These are phyloP conservation scores for Linderniella brevidens DNA, from an alignment of 257 asterid species.

Conservation along the genomic window DNA sequence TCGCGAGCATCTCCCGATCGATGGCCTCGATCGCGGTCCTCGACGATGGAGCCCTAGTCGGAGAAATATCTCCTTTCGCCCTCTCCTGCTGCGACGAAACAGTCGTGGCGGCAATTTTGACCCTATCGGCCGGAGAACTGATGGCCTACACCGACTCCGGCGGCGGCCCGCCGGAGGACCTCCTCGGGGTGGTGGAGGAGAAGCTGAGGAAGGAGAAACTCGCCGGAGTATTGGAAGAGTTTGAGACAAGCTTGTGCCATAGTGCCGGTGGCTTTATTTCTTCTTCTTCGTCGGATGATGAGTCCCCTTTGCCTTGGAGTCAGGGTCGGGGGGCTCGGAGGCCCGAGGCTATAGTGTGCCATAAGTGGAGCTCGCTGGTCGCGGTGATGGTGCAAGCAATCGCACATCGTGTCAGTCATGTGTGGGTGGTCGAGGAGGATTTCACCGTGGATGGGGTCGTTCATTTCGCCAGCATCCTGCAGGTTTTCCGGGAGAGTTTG, in stretches of 20 bases:
- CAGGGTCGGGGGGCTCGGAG: slow-evolving; percentile 44
- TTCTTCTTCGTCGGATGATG: slow-evolving; percentile 16
- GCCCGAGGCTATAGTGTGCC: slow-evolving; percentile 82
- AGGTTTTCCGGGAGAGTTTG: slow-evolving; percentile 33
- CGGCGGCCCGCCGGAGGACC: slow-evolving; percentile 55
- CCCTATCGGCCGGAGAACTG: slow-evolving; percentile 71
- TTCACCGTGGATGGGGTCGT: slow-evolving; percentile 58
- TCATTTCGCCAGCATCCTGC: slow-evolving; percentile 42
- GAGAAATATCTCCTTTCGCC: slow-evolving; percentile 63
- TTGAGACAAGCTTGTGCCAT: slow-evolving; percentile 10
- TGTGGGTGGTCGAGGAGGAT: slow-evolving; percentile 89
- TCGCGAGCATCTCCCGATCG: slow-evolving; percentile 12
- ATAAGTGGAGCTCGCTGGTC: slow-evolving; percentile 54
- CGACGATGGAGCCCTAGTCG: slow-evolving; percentile 36
- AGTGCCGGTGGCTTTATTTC: slow-evolving; percentile 23
- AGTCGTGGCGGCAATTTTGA: slow-evolving; percentile 41
- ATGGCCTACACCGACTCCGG: slow-evolving; percentile 66
- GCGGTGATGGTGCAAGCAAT: slow-evolving; percentile 88
- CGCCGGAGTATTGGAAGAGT: slow-evolving; percentile 32
- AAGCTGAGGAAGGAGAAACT: slow-evolving; percentile 48
- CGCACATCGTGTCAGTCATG: slow-evolving; percentile 61
- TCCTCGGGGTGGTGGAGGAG: slow-evolving; percentile 29
- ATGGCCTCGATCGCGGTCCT: slow-evolving; percentile 74
- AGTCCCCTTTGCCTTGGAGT: slow-evolving; percentile 27
- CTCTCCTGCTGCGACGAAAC: slow-evolving; percentile 51